Percentiles rank a stretch among this genome's conserved stretches.
Conservation (phyloP, 1,284 basidiomycete genomes). For the Exobasidium cylindrosporum region DNA sequence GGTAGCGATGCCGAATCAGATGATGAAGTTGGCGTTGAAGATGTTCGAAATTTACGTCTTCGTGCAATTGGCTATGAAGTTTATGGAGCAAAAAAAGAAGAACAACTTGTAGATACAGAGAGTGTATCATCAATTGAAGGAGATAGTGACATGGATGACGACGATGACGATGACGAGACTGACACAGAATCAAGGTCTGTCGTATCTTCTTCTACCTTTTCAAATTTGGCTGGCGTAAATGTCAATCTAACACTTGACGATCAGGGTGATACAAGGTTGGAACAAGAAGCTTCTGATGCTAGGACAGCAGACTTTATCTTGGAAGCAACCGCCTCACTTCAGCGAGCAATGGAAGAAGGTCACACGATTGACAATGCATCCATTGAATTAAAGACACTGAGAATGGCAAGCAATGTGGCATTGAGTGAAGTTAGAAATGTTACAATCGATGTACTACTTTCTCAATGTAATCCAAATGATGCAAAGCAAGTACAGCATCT, state of each 20-base stretch:
- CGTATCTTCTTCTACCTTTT: constrained; percentile 38
- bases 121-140: constrained; percentile 39
- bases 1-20: constrained; percentile 28
- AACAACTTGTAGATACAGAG: constrained; percentile 21
- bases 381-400: constrained; percentile 86
- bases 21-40: constrained; percentile 9
- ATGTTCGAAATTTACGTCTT: constrained; percentile 12
- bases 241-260: constrained; percentile 30
- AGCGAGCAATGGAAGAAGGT: constrained; percentile 82
- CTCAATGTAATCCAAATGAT: constrained; percentile 34
- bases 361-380: constrained; percentile 87
- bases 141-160: constrained; percentile 24
- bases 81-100: neutral
- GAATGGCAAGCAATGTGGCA: constrained; percentile 88
- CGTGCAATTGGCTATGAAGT: constrained; percentile 6
- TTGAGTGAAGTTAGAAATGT: constrained; percentile 73
- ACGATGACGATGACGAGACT: constrained; percentile 25
- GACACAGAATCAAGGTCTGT: constrained; percentile 30
- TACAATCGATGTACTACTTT: constrained; percentile 62
- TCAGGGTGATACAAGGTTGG: constrained; percentile 36
- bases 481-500: constrained; percentile 39
- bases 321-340: constrained; percentile 76
- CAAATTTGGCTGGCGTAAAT: constrained; percentile 12
- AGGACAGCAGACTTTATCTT: constrained; percentile 66
- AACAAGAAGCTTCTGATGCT: constrained; percentile 33